These are phyloP conservation scores for Ceratocystis alfenasii DNA, from an alignment of 2,329 filamentous ascomycete genomes.

Conservation along the genomic window DNA sequence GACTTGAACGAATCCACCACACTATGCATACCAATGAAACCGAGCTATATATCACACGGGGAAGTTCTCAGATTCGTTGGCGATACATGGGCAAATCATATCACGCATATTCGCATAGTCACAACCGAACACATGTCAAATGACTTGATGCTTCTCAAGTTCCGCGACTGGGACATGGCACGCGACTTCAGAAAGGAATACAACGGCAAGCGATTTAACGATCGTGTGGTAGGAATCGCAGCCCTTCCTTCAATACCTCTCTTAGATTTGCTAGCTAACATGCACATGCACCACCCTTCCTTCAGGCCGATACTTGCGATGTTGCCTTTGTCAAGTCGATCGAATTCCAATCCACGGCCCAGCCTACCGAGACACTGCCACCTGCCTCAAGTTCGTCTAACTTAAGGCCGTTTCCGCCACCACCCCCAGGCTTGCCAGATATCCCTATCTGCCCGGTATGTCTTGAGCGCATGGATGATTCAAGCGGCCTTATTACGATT, in stretches of 20 bases:
- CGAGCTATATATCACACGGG: conserved; percentile 80
- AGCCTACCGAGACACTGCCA: conserved; percentile 39
- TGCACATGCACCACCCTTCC: conserved; percentile 22
- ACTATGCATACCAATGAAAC: conserved; percentile 85
- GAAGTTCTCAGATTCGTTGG: conserved; percentile 89
- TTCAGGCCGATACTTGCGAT: conserved; percentile 78
- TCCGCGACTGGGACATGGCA: conserved; percentile 62
- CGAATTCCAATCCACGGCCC: conserved; percentile 58
- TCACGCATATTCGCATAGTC: conserved; percentile 91
- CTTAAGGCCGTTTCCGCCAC: conserved; percentile 49
- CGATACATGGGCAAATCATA: conserved; percentile 69
- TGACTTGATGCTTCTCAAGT: conserved; percentile 94
- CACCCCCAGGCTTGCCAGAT: conserved; percentile 75
- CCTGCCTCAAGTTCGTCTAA: conserved; percentile 33
- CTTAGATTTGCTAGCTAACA: not conserved
- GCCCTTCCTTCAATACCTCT: not conserved
- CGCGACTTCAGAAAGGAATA: conserved; percentile 72
- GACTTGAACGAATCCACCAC: conserved; percentile 62
- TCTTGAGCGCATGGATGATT: conserved; percentile 96
- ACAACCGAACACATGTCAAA: conserved; percentile 78
- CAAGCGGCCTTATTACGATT: conserved; percentile 85
- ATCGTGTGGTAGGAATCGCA: conserved; percentile 57
- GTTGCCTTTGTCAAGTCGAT: conserved; percentile 91
- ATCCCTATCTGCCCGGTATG: conserved; percentile 93
- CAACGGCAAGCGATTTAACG: conserved; percentile 88